These are phyloP conservation scores for Pythium monospermum DNA, from an alignment of 352 stramenopile genomes.

Conservation along the genomic window DNA sequence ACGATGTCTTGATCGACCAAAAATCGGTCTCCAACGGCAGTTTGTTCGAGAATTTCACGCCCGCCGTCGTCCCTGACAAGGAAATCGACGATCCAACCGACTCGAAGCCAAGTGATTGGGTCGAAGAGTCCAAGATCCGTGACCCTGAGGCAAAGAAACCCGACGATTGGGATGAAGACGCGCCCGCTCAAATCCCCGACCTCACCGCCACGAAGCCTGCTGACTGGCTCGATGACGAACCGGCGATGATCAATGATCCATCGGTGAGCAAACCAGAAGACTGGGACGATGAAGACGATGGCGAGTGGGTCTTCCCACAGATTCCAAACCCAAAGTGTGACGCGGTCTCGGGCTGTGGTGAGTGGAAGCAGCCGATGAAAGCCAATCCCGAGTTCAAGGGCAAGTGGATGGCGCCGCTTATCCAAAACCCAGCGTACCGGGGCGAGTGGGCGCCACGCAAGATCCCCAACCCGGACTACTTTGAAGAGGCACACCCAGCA, in stretches of 20 bases:
- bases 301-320: constrained; percentile 85
- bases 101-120: constrained; percentile 91
- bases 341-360: constrained; percentile 81
- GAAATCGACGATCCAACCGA: constrained; percentile 92
- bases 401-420: constrained; percentile 87
- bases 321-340: constrained; percentile 89
- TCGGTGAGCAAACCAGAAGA: constrained; percentile 82
- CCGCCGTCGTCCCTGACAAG: constrained; percentile 81
- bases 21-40: constrained; percentile 78
- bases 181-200: constrained; percentile 82
- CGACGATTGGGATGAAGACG: constrained; percentile 92
- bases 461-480: constrained; percentile 90
- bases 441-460: constrained; percentile 86
- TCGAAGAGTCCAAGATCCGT: constrained; percentile 84
- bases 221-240: constrained; percentile 89
- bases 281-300: constrained; percentile 93
- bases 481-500: constrained; percentile 74
- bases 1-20: constrained; percentile 90
- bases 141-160: constrained; percentile 87
- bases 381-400: constrained; percentile 91
- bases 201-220: constrained; percentile 81
- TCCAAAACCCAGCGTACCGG: constrained; percentile 92
- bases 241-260: constrained; percentile 75
- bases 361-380: constrained; percentile 86
- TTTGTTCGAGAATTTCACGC: constrained; percentile 79